phyloP scores from a whole-genome alignment of 805 yeast genomes.

The Diddensiella santjacobensis region DNA sequence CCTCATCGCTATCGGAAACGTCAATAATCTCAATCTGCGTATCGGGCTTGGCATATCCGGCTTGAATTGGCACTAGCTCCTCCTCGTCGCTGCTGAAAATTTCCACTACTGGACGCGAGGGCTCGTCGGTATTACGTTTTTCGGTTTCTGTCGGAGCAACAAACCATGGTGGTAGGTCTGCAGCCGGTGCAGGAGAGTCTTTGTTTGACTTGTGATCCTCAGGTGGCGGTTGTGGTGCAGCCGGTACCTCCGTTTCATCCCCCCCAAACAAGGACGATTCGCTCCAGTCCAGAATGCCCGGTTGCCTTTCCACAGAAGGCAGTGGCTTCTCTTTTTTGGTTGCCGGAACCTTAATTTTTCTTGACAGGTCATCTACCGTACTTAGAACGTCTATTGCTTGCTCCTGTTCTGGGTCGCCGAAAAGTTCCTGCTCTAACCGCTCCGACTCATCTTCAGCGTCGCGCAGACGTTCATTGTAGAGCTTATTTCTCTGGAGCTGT shows the following conservation, averaged over 20 bases:
- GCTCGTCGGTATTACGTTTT: background rate
- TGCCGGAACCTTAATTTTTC: slow-evolving; percentile 6
- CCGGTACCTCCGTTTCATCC: background rate
- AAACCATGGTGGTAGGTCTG: slow-evolving; percentile 20
- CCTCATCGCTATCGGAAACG: slow-evolving; percentile 20
- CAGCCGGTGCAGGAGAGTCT: background rate
- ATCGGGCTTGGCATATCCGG: background rate
- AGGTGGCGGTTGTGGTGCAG: background rate
- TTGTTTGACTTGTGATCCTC: background rate
- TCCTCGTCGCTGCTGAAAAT: background rate
- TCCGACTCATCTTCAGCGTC: background rate
- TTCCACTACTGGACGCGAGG: background rate
- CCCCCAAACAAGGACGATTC: background rate
- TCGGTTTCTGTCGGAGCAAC: slow-evolving; percentile 15
- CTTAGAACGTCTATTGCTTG: background rate
- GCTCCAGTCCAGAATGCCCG: background rate
- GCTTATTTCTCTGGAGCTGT: slow-evolving; percentile 23
- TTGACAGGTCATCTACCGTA: slow-evolving; percentile 9
- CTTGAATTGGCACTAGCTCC: background rate
- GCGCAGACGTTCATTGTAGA: slow-evolving; percentile 17
- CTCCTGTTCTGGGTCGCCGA: background rate
- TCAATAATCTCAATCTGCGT: slow-evolving; percentile 13
- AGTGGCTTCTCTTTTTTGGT: background rate
- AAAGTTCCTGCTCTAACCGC: background rate
- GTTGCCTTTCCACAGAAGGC: too few species aligned